phyloP scores from a whole-genome alignment of 139 green algal genomes.

The Chloropicon primus region DNA sequence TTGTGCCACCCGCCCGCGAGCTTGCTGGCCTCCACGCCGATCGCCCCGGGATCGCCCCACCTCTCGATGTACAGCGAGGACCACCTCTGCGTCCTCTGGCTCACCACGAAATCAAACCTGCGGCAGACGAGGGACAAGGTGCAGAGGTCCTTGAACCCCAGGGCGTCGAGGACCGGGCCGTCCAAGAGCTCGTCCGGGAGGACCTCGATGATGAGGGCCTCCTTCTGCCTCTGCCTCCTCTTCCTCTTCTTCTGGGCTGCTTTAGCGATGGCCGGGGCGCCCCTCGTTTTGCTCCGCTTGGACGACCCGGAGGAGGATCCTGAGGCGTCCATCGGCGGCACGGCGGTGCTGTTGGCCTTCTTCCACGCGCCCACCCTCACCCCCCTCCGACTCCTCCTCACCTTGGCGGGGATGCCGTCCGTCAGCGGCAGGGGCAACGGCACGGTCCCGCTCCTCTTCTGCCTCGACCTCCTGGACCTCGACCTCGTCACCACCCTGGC shows the following conservation, averaged over 20 bases:
- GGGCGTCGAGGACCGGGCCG: background rate
- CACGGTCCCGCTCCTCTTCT: too few relatives aligned
- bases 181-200: background rate
- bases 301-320: too few relatives aligned
- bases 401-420: too few relatives aligned
- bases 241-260: background rate
- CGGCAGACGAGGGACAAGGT: background rate
- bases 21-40: background rate
- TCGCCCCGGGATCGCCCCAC: background rate
- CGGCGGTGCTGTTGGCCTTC: too few relatives aligned
- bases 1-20: conserved; percentile 25
- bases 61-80: background rate
- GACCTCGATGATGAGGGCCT: background rate
- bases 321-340: too few relatives aligned
- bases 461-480: too few relatives aligned
- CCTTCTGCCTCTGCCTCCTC: background rate
- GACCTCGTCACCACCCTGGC: too few relatives aligned
- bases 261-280: too few relatives aligned
- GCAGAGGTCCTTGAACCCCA: background rate
- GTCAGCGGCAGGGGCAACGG: too few relatives aligned
- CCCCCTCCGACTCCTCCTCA: too few relatives aligned
- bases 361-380: too few relatives aligned
- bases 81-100: background rate
- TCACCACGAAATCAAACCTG: background rate
- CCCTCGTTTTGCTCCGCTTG: too few relatives aligned